Percentiles rank a stretch among this genome's conserved stretches.
phyloP scores from a whole-genome alignment of 2,329 filamentous ascomycete genomes.

The Metarhizium sp. region DNA sequence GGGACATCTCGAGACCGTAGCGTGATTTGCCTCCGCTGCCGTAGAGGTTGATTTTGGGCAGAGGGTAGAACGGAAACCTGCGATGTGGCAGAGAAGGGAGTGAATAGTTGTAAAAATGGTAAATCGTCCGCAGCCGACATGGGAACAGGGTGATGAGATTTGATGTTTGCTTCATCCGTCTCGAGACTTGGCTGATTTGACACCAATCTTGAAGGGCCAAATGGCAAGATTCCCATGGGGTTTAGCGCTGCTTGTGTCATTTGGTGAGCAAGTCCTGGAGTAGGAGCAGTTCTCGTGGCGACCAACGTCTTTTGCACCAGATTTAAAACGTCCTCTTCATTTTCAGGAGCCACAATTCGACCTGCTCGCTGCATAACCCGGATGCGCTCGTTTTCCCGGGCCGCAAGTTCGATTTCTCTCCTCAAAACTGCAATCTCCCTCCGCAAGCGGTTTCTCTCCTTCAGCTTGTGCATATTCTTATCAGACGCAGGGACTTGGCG shows the following conservation, averaged over 20 bases:
- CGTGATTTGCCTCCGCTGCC: slow-evolving; percentile 48
- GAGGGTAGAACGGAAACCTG: slow-evolving; percentile 36
- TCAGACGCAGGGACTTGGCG: slow-evolving; percentile 33
- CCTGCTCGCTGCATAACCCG: slow-evolving; percentile 30
- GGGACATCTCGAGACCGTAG: slow-evolving; percentile 30
- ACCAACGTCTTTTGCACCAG: slow-evolving; percentile 30
- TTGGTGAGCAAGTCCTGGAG: slow-evolving; percentile 21
- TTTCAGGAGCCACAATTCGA: slow-evolving; percentile 21
- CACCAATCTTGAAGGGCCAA: slow-evolving; percentile 27
- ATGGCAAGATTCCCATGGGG: slow-evolving; percentile 42
- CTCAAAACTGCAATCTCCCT: slow-evolving; percentile 47
- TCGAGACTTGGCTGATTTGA: slow-evolving; percentile 15
- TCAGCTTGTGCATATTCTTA: slow-evolving; percentile 38
- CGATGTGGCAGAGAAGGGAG: slow-evolving; percentile 53
- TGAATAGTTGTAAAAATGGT: slow-evolving; percentile 63
- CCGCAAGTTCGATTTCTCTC: slow-evolving; percentile 47
- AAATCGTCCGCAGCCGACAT: slow-evolving; percentile 56
- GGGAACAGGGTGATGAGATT: slow-evolving; percentile 55
- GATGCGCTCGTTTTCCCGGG: slow-evolving; percentile 49
- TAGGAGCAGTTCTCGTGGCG: slow-evolving; percentile 21
- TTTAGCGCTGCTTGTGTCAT: slow-evolving; percentile 41
- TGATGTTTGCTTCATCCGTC: slow-evolving; percentile 30
- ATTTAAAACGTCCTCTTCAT: slow-evolving; percentile 29
- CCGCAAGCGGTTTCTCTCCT: slow-evolving; percentile 41
- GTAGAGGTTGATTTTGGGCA: slow-evolving; percentile 21